phyloP scores from a whole-genome alignment of 768 basidiomycete species.

The Termitomyces eurrhizus region DNA sequence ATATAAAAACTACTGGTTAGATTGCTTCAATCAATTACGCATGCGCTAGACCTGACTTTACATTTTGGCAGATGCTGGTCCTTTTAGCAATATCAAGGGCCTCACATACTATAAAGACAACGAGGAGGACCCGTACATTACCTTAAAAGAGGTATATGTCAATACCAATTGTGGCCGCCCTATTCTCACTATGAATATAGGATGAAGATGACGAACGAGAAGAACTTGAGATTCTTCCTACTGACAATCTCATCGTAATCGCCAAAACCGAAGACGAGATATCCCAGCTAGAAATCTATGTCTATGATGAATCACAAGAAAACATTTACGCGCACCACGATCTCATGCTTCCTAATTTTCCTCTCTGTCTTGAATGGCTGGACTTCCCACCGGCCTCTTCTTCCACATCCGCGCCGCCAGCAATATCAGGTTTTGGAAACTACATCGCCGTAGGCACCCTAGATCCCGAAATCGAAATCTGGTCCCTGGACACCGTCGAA shows the following conservation, averaged over 20 bases:
- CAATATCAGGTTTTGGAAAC: constrained; percentile 56
- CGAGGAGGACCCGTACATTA: constrained; percentile 95
- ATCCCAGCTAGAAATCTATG: constrained; percentile 92
- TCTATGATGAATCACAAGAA: constrained; percentile 90
- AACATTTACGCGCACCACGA: constrained; percentile 97
- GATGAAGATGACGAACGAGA: constrained; percentile 79
- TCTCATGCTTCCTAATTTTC: constrained; percentile 95
- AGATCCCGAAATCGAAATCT: constrained; percentile 98
- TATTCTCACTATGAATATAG: constrained; percentile 23
- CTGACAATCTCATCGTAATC: constrained; percentile 88
- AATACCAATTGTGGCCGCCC: background rate
- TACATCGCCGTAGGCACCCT: constrained; percentile 97
- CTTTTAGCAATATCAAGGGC: constrained; percentile 95
- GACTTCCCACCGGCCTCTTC: constrained; percentile 81
- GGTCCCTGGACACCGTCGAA: constrained; percentile 92
- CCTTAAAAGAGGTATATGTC: constrained; percentile 80
- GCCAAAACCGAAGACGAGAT: constrained; percentile 98
- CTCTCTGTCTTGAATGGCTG: constrained; percentile 98
- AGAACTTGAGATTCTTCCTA: constrained; percentile 84
- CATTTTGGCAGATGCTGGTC: constrained; percentile 50
- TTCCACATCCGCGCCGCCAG: constrained; percentile 29
- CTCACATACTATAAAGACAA: constrained; percentile 89
- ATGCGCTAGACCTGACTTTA: constrained; percentile 7
- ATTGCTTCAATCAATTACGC: constrained; percentile 5
- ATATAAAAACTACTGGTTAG: constrained; percentile 39